Base-by-base conservation (phyloP, 176 grass and related monocot genomes). In the Oryza glaberrima region DNA sequence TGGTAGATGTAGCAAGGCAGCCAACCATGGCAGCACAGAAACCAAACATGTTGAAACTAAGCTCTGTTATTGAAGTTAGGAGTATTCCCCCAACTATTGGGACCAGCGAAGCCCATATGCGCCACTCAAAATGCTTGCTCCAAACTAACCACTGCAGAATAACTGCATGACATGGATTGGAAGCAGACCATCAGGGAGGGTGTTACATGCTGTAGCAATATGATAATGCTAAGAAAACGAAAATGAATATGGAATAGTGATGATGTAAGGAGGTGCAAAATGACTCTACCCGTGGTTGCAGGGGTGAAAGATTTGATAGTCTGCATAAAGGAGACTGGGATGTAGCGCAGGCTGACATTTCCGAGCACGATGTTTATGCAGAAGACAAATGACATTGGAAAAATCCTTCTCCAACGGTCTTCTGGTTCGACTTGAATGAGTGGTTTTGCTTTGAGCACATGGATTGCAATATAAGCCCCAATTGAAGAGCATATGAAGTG, bases 231-330 rank as follows among this genome's bases (percentile, higher is more conserved):
- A 35, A 61, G 22, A 9, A 76, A n/a, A 9, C 19, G 25, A 47
- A 70, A 60, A 23, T 23, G 56, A 30, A 51, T 51, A 6, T 7
- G 12, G 3, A 47, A 49, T 1, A 67, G 69, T 3, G 7, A 4
- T 41, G 28, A 10, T 20, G 60, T 38, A 20, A 71, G 82, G 49
- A 9, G 45, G 52, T 9, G 9, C 1, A 83, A 14, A 47, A 47
- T 45, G 44, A 74, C 20, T 3, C 2, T 61, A 98, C 96, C 96
- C 75, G 96, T 98, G 65, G 96, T 98, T 68, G 96, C 96, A 85
- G 96, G 96, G 75, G 96, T 98, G 85, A 98, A 98, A 22, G 96
- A 98, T 92, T 98, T 98, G 20, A 98, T 98, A 0, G 96, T 98
- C 83, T 98, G 96, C 96, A 98, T 98, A 69, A 98, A 98, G 3